These are phyloP conservation scores for Marasmius fiardii DNA, from an alignment of 1,284 basidiomycete species.

Conservation along the genomic window DNA sequence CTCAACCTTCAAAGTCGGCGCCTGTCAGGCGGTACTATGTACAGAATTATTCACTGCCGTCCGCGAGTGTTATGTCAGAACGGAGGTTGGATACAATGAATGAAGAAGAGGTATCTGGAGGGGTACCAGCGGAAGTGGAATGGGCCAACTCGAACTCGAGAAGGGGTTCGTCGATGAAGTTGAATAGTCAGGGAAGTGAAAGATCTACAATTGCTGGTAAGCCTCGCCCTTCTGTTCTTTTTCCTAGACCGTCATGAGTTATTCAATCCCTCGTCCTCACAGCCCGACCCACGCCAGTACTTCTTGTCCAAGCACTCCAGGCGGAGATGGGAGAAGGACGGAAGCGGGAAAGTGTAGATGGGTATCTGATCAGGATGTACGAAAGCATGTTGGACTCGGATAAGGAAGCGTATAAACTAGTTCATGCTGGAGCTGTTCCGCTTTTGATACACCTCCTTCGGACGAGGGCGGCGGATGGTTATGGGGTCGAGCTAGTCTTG, in stretches of 20 bases:
- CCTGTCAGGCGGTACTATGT: too few relatives aligned
- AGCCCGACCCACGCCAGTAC: constrained; percentile 15
- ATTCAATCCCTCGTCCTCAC: too few relatives aligned
- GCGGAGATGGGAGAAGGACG: constrained; percentile 21
- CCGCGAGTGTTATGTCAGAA: too few relatives aligned
- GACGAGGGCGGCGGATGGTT: constrained; percentile 18
- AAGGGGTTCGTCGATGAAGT: background rate
- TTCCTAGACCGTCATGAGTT: background rate
- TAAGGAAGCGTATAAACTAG: constrained; percentile 21
- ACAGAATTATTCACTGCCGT: too few relatives aligned
- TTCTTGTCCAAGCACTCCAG: constrained; percentile 23
- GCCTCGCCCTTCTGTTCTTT: background rate
- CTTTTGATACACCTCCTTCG: constrained; percentile 22
- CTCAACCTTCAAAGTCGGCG: background rate
- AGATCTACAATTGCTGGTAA: background rate
- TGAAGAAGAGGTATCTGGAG: too few relatives aligned
- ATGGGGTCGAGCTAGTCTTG: constrained; percentile 22
- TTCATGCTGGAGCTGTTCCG: constrained; percentile 22
- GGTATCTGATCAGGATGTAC: constrained; percentile 20
- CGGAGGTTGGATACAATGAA: too few relatives aligned
- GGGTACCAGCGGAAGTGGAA: too few relatives aligned
- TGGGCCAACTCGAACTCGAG: too few relatives aligned
- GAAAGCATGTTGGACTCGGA: constrained; percentile 16
- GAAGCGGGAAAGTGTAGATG: constrained; percentile 21
- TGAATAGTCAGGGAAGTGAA: background rate